Evolutionary conservation across 495 filamentous ascomycete genomes (phyloP), one percentile per base, ranked within the genome.

Genomic region (Monascus purpureus): DNA sequence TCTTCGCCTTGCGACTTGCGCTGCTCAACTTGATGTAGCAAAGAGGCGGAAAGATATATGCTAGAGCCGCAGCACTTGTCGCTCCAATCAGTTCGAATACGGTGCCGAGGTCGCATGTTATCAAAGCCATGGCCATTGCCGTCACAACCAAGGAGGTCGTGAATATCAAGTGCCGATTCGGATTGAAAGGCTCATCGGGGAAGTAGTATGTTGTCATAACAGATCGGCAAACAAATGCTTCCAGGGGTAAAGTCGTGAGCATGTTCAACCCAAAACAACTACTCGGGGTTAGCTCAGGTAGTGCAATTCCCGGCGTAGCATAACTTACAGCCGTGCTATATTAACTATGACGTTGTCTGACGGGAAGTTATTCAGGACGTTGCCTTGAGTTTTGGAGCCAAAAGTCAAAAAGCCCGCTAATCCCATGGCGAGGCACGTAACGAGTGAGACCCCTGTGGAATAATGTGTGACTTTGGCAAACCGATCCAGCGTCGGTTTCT

Each of bases 351-450:
- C 69, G 52, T 93, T 95, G 47, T 85, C 72, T 6, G 72, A 64
- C 3, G 90, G 84, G 50, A 97, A 95, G 57, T 97, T 97, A 59
- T 97, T 97, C 34, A 97, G 74, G 24, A 97, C 84, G 50, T 97
- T 96, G 35, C 90, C 90, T 45, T 83, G 62, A 1, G 90, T 96
- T 37, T 78, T 74, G 45, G 86, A 81, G 32, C 92, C 86, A 40
- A 97, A 97, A 25, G 77, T 86, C 9, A 97, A 65, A 54, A 93
- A 96, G 18, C 90, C 90, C 1, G 77, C 71, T 6, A 93, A 64
- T 4, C 82, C 92, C 81, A 96, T 84, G 19, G 75, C 55, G 32
- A 96, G 59, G 43, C 90, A 97, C 35, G 86, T 85, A 3, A 87
- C 16, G 68, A 94, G 81, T 23, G 86, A 94, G 16, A 95, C 72